phyloP scores from a whole-genome alignment of 2,329 filamentous ascomycete species.

The Pseudogymnoascus sp. region DNA sequence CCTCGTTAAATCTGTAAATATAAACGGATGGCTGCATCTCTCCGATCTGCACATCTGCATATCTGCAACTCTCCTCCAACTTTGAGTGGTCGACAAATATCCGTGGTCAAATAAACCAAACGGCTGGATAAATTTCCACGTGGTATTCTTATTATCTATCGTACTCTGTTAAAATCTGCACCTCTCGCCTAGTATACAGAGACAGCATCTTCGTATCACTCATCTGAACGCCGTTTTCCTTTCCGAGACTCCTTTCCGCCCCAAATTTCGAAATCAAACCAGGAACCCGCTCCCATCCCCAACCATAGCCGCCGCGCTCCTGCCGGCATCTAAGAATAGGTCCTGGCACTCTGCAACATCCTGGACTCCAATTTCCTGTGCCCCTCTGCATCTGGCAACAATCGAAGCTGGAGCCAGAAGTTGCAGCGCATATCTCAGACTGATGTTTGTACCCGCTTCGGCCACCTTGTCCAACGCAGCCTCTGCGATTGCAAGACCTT shows the following conservation, averaged over 20 bases:
- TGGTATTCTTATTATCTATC: slow-evolving; percentile 11
- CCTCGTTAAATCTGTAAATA: slow-evolving; percentile 1
- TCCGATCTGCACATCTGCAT: not conserved
- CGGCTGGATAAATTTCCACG: not conserved
- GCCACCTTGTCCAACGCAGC: slow-evolving; percentile 81
- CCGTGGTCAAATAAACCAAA: not conserved
- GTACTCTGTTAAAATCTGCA: not conserved
- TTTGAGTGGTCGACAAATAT: not conserved
- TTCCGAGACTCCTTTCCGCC: slow-evolving; percentile 6
- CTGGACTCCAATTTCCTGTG: slow-evolving; percentile 66
- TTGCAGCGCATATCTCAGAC: slow-evolving; percentile 87
- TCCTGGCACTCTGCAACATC: slow-evolving; percentile 79
- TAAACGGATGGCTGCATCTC: not conserved
- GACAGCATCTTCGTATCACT: slow-evolving; percentile 2
- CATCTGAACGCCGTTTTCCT: slow-evolving; percentile 10
- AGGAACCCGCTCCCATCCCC: slow-evolving; percentile 61
- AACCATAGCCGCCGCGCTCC: slow-evolving; percentile 65
- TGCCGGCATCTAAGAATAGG: slow-evolving; percentile 73
- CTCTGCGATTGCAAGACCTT: slow-evolving; percentile 72
- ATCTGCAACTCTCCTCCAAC: not conserved
- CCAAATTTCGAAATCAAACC: slow-evolving; percentile 11
- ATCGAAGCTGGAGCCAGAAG: slow-evolving; percentile 65
- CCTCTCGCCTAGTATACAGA: slow-evolving; percentile 3
- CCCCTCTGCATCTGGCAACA: slow-evolving; percentile 76
- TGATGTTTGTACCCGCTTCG: slow-evolving; percentile 80